Percentiles rank a stretch among this genome's conserved stretches.
These are phyloP conservation scores for Kappamyces sp. DNA, from an alignment of 192 early-diverging fungal genomes.

Conservation along the genomic window DNA sequence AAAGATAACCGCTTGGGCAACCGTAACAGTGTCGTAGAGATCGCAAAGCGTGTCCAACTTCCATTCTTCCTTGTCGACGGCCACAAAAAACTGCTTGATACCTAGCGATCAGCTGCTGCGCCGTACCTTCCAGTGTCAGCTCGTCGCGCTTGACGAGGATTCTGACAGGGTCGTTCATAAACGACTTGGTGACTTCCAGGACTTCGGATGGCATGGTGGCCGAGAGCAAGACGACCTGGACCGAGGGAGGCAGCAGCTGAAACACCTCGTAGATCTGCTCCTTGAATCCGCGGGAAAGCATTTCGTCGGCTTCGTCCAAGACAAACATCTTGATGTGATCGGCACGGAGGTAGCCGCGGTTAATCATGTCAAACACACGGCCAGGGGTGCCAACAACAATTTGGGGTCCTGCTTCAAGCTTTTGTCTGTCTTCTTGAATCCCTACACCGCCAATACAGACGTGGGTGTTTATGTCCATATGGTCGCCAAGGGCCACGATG, in stretches of 20 bases:
- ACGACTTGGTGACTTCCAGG: constrained; percentile 92
- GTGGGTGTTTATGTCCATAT: constrained; percentile 95
- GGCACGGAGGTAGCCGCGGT: constrained; percentile 73
- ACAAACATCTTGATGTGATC: constrained; percentile 90
- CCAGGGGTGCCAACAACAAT: constrained; percentile 94
- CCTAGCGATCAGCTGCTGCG: constrained; percentile 35
- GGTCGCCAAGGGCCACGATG: constrained; percentile 86
- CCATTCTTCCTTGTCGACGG: constrained; percentile 97
- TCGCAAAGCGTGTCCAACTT: constrained; percentile 98
- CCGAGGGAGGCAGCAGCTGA: constrained; percentile 83
- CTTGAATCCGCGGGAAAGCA: constrained; percentile 91
- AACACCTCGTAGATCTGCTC: constrained; percentile 95
- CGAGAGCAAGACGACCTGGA: constrained; percentile 86
- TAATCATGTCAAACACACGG: constrained; percentile 96
- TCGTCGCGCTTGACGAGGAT: constrained; percentile 99
- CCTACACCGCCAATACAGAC: constrained; percentile 92
- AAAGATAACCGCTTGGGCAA: constrained; percentile 98
- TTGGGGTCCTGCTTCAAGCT: constrained; percentile 88
- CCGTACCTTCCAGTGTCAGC: constrained; percentile 73
- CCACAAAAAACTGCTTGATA: constrained; percentile 98
- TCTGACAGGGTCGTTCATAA: constrained; percentile 93
- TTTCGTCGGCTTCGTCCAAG: constrained; percentile 95
- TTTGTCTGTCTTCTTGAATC: constrained; percentile 86
- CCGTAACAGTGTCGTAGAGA: constrained; percentile 92
- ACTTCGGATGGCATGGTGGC: constrained; percentile 95